phyloP scores from a whole-genome alignment of 352 stramenopile genomes.

The Pythium aristosporum region DNA sequence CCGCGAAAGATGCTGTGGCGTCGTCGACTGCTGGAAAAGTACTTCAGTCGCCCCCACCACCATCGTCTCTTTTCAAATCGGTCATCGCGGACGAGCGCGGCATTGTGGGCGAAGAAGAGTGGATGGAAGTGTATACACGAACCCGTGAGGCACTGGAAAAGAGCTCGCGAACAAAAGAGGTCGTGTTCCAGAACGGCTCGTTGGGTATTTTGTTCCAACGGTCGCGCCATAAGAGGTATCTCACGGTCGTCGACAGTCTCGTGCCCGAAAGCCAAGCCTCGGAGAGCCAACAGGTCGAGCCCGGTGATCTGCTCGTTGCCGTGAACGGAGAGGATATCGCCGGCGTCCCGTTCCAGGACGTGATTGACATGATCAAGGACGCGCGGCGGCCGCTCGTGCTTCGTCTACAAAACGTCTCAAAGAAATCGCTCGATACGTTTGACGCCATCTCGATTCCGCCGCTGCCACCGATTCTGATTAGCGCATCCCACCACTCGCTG shows the following conservation, averaged over 20 bases:
- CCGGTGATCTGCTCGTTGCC: conserved; percentile 69
- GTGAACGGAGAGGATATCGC: conserved; percentile 74
- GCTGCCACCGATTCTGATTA: conserved; percentile 60
- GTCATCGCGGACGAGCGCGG: conserved; percentile 31
- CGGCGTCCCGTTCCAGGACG: conserved; percentile 58
- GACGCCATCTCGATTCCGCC: conserved; percentile 60
- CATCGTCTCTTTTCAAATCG: background rate
- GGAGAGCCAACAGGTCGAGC: conserved; percentile 59
- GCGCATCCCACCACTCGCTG: conserved; percentile 38
- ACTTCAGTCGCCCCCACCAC: conserved; percentile 18
- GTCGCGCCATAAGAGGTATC: conserved; percentile 63
- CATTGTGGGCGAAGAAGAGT: conserved; percentile 62
- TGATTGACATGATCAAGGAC: conserved; percentile 80
- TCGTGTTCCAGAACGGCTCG: conserved; percentile 64
- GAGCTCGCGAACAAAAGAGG: conserved; percentile 53
- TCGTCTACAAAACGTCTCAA: conserved; percentile 62
- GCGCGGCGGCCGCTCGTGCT: conserved; percentile 63
- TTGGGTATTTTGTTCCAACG: conserved; percentile 84
- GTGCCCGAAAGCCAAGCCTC: conserved; percentile 79
- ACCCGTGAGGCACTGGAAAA: conserved; percentile 53
- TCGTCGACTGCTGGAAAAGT: conserved; percentile 17
- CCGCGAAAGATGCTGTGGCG: conserved; percentile 61
- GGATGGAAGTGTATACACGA: conserved; percentile 68
- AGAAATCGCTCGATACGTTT: conserved; percentile 47
- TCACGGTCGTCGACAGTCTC: conserved; percentile 79